These are phyloP conservation scores for Zangia roseola DNA, from an alignment of 768 basidiomycete species.

Conservation along the genomic window DNA sequence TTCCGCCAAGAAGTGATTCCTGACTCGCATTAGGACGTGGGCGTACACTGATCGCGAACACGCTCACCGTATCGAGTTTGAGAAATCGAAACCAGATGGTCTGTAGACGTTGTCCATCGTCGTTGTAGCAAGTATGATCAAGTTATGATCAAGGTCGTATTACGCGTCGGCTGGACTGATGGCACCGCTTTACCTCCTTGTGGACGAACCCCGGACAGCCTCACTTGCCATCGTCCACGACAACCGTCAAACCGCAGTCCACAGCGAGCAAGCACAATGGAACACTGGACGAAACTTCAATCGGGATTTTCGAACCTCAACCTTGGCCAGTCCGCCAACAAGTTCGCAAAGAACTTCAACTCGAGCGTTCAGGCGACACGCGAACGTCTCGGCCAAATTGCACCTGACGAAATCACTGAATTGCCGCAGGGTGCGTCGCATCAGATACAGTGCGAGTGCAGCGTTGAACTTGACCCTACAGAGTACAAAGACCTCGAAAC, in stretches of 20 bases:
- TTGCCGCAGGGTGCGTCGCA: slow-evolving; percentile 70
- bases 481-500: slow-evolving; percentile 97
- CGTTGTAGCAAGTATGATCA: slow-evolving; percentile 2
- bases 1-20: slow-evolving; percentile 69
- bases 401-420: slow-evolving; percentile 93
- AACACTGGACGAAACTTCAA: slow-evolving; percentile 66
- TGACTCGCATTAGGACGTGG: slow-evolving; percentile 22
- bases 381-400: slow-evolving; percentile 88
- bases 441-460: too few relatives aligned
- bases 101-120: slow-evolving; percentile 49
- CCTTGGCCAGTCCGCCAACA: slow-evolving; percentile 71
- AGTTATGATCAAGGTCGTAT: too few relatives aligned
- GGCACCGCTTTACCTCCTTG: slow-evolving; percentile 16
- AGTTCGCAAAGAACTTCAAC: slow-evolving; percentile 75
- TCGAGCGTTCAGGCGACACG: slow-evolving; percentile 82
- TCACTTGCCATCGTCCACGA: neutral
- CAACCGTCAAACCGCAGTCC: slow-evolving; percentile 6
- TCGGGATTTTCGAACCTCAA: slow-evolving; percentile 64
- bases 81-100: slow-evolving; percentile 71
- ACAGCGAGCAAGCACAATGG: slow-evolving; percentile 31
- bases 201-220: slow-evolving; percentile 12
- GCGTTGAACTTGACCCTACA: slow-evolving; percentile 28
- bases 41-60: neutral
- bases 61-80: slow-evolving; percentile 66
- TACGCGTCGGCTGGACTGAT: slow-evolving; percentile 32